Evolutionary conservation across 768 basidiomycete species (phyloP), one percentile per base, ranked within the genome.

Genomic region (Leccinum boreale): DNA sequence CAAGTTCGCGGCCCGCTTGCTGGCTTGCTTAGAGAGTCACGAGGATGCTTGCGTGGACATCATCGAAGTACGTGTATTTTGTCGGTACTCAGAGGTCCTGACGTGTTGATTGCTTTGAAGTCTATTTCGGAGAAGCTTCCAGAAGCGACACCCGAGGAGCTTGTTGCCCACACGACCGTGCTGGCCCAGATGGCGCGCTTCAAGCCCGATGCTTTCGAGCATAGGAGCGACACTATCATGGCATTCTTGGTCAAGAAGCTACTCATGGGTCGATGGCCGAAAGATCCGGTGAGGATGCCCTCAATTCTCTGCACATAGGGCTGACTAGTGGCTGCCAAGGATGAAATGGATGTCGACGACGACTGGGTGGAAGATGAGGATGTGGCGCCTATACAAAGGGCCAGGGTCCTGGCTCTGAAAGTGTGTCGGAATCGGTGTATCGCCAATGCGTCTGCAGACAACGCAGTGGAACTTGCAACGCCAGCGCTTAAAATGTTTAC

Each of bases 1-100:
- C 19, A 98, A 98, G 70, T 95, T 92, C 70, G 90, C 93, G 1
- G 85, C 90, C 3, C 82, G 94, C 21, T 77, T 90, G 33, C 67
- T 96, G 21, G 82, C 86, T 1, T 81, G 80, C 53, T 78, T 79
- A 39, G 83, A 81, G 63, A 78, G 83, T 47, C 76, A 80, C 14
- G 78, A 78, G 7, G 75, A 80, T 2, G 60, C 77, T 1, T 85
- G 86, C 60, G 67, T 70, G 1, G 73, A 81, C 10, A 75, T 92
- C 10, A 77, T 93, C 29, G 83, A 90, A 62, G 94, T 94, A 61
- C 52, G 79, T 70, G 1, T 48, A 24, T 26, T n/a, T 58, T n/a
- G 11, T 45, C 28, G 1, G 17, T 24, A 11, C 10, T 36, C 8
- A 2, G 12, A 44, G 1, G 3, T 24, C 29, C 5, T 36, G 12